Evolutionary conservation across 352 stramenopile species (phyloP).

Genomic region (Lagenidium giganteum): DNA sequence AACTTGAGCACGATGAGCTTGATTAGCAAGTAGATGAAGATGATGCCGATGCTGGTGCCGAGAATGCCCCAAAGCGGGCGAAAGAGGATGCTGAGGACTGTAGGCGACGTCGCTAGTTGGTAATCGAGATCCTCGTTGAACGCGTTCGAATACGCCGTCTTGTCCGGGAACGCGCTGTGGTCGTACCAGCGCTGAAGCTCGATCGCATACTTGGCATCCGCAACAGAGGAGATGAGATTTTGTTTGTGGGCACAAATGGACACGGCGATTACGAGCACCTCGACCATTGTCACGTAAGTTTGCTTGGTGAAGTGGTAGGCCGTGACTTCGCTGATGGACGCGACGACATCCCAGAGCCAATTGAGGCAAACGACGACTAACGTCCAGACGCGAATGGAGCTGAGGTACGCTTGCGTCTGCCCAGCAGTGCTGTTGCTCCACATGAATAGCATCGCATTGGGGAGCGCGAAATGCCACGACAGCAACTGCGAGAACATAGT

Average conservation of each 20-base stretch:
- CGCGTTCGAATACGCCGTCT: slow-evolving; percentile 31
- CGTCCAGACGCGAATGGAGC: slow-evolving; percentile 41
- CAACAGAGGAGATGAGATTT: slow-evolving; percentile 19
- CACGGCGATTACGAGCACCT: slow-evolving; percentile 28
- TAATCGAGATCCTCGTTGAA: slow-evolving; percentile 49
- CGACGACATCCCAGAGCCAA: slow-evolving; percentile 29
- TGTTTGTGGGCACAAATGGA: slow-evolving; percentile 23
- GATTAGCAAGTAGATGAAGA: slow-evolving; percentile 13
- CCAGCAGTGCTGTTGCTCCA: slow-evolving; percentile 22
- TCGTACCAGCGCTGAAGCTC: slow-evolving; percentile 34
- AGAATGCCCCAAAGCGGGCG: slow-evolving; percentile 28
- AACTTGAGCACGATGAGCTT: no score
- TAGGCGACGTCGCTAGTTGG: slow-evolving; percentile 21
- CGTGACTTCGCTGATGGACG: slow-evolving; percentile 21
- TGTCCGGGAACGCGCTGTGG: slow-evolving; percentile 20
- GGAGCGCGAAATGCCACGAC: slow-evolving; percentile 45
- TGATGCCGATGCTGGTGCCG: slow-evolving; percentile 18
- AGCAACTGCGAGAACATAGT: slow-evolving; percentile 34
- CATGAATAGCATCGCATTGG: slow-evolving; percentile 39
- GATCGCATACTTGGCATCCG: slow-evolving; percentile 24
- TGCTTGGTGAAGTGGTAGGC: slow-evolving; percentile 33
- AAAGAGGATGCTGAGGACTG: slow-evolving; percentile 24
- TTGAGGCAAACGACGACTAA: slow-evolving; percentile 33
- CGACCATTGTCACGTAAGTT: slow-evolving; percentile 30
- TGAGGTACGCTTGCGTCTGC: slow-evolving; percentile 22